phyloP scores from a whole-genome alignment of 441 rosid species.

The Gossypium laxum region DNA sequence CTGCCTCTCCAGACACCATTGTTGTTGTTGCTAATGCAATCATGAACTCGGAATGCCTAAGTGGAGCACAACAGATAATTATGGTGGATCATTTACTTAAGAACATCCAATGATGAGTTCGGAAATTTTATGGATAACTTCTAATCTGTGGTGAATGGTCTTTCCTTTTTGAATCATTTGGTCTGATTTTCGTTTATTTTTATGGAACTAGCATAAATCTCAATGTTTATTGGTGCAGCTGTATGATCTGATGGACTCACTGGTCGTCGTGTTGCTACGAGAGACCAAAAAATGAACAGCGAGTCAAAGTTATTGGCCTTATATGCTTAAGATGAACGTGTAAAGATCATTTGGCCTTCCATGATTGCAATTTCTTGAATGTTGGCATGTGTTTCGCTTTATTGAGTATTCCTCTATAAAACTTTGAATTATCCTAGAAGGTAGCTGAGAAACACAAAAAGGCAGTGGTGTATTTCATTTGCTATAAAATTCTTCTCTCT shows the following conservation, averaged over 20 bases:
- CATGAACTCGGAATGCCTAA: constrained; percentile 61
- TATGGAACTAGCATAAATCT: background rate
- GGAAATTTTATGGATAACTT: background rate
- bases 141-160: background rate
- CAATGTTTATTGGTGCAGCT: background rate
- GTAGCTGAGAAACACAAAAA: too few species aligned
- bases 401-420: too few species aligned
- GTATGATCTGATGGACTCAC: background rate
- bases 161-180: background rate
- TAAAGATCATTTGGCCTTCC: background rate
- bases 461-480: too few species aligned
- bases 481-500: too few species aligned
- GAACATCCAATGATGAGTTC: constrained; percentile 30
- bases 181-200: background rate
- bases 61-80: constrained; percentile 62
- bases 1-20: constrained; percentile 49
- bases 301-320: background rate
- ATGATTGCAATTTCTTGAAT: too few species aligned
- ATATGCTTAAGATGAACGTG: background rate
- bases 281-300: background rate
- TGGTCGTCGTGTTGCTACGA: background rate
- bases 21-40: constrained; percentile 62
- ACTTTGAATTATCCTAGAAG: too few species aligned
- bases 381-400: too few species aligned
- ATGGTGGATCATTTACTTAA: constrained; percentile 65